Evolutionary conservation across 164 flowering plant genomes (phyloP), one percentile per base, ranked within the genome.

Genomic region (Stephania japonica): DNA sequence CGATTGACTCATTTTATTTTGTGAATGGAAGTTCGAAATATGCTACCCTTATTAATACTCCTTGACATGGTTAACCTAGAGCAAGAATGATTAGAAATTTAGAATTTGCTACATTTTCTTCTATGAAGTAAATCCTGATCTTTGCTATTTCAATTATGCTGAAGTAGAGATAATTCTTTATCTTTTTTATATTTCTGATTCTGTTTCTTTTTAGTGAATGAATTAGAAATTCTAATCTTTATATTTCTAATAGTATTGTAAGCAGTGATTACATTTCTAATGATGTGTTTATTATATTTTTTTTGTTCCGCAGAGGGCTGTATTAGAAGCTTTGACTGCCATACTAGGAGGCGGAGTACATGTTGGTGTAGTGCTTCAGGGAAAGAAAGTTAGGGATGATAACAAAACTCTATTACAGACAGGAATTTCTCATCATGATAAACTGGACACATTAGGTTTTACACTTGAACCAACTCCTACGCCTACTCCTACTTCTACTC

Each of bases 261-360:
- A 2, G 13, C 19, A 56, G n/a, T 56, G n/a, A 3, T n/a, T 56
- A n/a, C n/a, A 47, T 47, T 25, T 66, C 75, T 71, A 67, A 72
- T 65, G 70, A 56, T 53, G 3, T 42, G 65, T 44, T 14, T 73
- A 42, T 32, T 62, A 25, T 61, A n/a, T 61, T 19, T 56, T 59
- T 75, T 67, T 38, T 69, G 24, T 47, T 68, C 32, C 75, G 38
- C 41, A 96, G 99, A 89, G 89, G 82, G 80, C 86, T 21, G 99
- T 96, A 42, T 83, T 93, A 97, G 99, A 93, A 74, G 99, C 99
- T 44, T 89, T 93, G 70, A 88, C 86, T 61, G 82, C 93, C 47
- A 83, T 93, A 70, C 91, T 96, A 71, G 89, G 95, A 65, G 93
- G 88, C 65, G 98, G 92, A 67, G 77, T 92, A 59, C 88, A 73